Evolutionary conservation across 2,329 filamentous ascomycete genomes (phyloP).

Genomic region (Cladobotryum protrusum): DNA sequence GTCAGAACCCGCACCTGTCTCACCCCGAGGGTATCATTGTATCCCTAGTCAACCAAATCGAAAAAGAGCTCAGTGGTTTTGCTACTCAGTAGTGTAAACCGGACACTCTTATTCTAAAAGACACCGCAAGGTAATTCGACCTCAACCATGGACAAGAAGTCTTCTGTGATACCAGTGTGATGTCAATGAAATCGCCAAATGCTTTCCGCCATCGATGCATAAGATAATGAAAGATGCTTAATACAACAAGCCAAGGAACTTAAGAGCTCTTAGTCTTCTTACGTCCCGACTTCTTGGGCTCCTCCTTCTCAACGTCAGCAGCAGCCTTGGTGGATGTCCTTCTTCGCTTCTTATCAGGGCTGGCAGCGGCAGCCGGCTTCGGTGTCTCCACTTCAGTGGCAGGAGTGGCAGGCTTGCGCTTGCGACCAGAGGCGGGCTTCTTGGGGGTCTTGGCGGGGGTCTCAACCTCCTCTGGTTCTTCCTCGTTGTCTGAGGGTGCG

Average conservation of each 20-base stretch:
- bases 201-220: too few species aligned
- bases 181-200: too few species aligned
- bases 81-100: too few species aligned
- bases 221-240: not conserved
- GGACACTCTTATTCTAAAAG: too few species aligned
- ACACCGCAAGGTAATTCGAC: too few species aligned
- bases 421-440: conserved; percentile 44
- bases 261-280: conserved; percentile 49
- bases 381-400: conserved; percentile 33
- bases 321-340: conserved; percentile 49
- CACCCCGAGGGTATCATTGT: conserved; percentile 7
- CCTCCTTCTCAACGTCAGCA: conserved; percentile 43
- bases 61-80: too few species aligned
- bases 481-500: conserved; percentile 33
- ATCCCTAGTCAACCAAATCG: too few species aligned
- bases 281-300: conserved; percentile 54
- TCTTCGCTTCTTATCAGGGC: conserved; percentile 59
- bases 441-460: conserved; percentile 52
- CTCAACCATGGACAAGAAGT: too few species aligned
- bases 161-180: too few species aligned
- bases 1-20: not conserved
- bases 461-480: conserved; percentile 26
- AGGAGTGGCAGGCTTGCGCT: conserved; percentile 51
- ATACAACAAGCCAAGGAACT: conserved; percentile 9
- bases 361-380: conserved; percentile 39